Evolutionary conservation across 2,329 filamentous ascomycete genomes (phyloP).

Genomic region (Aspergillus sp.): DNA sequence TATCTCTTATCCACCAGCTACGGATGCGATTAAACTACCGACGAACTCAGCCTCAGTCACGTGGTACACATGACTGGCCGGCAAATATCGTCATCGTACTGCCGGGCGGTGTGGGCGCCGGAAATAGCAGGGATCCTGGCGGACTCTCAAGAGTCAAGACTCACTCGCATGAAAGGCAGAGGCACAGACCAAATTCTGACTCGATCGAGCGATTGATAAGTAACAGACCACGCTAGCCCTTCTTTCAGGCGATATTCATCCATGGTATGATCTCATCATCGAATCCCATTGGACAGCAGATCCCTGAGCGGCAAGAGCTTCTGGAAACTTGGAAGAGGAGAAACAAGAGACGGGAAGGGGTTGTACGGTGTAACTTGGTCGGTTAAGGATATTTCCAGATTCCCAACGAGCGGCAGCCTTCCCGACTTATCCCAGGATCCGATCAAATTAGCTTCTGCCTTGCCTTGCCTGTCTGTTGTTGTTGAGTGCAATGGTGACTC

Average conservation of each 20-base stretch:
- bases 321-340: background rate
- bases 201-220: background rate
- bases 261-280: slow-evolving; percentile 17
- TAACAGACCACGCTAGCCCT: background rate
- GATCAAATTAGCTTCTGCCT: no score
- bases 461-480: no score
- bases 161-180: background rate
- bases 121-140: slow-evolving; percentile 2
- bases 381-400: background rate
- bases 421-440: no score
- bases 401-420: background rate
- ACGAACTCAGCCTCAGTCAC: background rate
- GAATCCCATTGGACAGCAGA: slow-evolving; percentile 6
- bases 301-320: slow-evolving; percentile 7
- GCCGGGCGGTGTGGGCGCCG: slow-evolving; percentile 3
- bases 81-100: slow-evolving; percentile 2
- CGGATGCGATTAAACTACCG: background rate
- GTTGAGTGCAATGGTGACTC: no score
- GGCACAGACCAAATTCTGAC: background rate
- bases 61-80: slow-evolving; percentile 8
- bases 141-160: background rate
- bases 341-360: background rate
- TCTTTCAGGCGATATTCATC: background rate
- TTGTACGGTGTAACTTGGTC: background rate
- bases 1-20: background rate